These are phyloP conservation scores for Phalaenopsis hybrid DNA, from an alignment of 116 monocot species.

Conservation along the genomic window DNA sequence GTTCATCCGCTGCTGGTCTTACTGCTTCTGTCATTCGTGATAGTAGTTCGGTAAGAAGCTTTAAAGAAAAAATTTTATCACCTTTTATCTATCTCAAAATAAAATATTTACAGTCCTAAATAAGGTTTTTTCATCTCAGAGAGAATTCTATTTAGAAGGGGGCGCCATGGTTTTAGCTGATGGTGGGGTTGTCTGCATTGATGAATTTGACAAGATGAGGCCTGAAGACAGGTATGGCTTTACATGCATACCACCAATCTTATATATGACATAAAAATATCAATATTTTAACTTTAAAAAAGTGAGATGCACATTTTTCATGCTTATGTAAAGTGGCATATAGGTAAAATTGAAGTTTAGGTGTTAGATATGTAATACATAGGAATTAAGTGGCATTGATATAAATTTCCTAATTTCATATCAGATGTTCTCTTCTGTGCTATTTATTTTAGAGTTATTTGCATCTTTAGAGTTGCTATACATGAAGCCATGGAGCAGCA, in stretches of 20 bases:
- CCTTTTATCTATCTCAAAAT: neutral
- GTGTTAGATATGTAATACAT: no score
- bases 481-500: conserved; percentile 99
- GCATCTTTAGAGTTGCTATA: conserved; percentile 76
- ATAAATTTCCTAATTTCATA: neutral
- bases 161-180: conserved; percentile 99
- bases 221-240: conserved; percentile 79
- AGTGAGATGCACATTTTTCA: no score
- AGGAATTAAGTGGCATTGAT: neutral
- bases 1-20: conserved; percentile 98
- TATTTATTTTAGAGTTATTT: neutral
- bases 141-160: conserved; percentile 99
- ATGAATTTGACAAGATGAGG: conserved; percentile 99
- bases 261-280: no score
- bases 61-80: neutral
- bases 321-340: no score
- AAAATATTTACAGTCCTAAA: neutral
- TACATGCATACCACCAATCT: neutral
- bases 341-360: no score
- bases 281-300: no score
- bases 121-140: conserved; percentile 42
- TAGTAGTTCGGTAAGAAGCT: conserved; percentile 38
- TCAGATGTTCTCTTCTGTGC: neutral
- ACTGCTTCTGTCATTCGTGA: conserved; percentile 98
- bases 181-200: conserved; percentile 98